Base-by-base conservation (phyloP, 2,329 filamentous ascomycete genomes). In the Phyllachora maydis region DNA sequence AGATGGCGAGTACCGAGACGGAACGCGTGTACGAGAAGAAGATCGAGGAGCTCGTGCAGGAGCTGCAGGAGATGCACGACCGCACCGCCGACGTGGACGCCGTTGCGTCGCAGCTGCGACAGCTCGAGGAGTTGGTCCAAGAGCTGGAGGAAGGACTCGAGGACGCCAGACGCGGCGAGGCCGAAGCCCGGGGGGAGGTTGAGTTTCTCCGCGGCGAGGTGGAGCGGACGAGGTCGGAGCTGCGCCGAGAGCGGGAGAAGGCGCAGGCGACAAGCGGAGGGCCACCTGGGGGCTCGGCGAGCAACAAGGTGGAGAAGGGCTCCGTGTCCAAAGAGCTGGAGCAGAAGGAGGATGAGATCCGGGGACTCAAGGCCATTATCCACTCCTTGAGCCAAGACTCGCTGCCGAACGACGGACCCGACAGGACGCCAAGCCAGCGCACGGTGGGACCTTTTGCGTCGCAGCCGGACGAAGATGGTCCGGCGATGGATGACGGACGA, bases 121-220 rank as follows among this genome's bases (percentile, higher is more conserved):
- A 92, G 47, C 59, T 98, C 2, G 88, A 95, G 44, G 85, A 95
- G 43, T 63, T 95, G 16, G 88, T 98, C 3, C 85, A 91, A 36
- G 88, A 98, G 45, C 65, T 98, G 1, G 88, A 98, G 46, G 88
- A 98, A 46, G 88, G 88, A 1, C 58, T 98, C 1, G 88, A 98
- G 49, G 88, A 98, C 49, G 83, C 88, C 22, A 64, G 88, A 26
- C 65, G 88, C 26, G 88, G 88, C 5, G 88, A 98, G 50, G 85
- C 85, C 7, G 88, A 98, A 51, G 88, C 88, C 15, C 67, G 88
- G 28, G 85, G 82, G 1, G 88, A 98, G 44, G 85, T 93, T 4
- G 88, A 98, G 44, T 95, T 95, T 41, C 51, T 98, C 17, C 64
- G 88, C 14, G 88, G 88, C 3, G 88, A 98, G 44, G 85, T 95